phyloP scores from a whole-genome alignment of 805 yeast genomes.

The Kuraishia piskuri region DNA sequence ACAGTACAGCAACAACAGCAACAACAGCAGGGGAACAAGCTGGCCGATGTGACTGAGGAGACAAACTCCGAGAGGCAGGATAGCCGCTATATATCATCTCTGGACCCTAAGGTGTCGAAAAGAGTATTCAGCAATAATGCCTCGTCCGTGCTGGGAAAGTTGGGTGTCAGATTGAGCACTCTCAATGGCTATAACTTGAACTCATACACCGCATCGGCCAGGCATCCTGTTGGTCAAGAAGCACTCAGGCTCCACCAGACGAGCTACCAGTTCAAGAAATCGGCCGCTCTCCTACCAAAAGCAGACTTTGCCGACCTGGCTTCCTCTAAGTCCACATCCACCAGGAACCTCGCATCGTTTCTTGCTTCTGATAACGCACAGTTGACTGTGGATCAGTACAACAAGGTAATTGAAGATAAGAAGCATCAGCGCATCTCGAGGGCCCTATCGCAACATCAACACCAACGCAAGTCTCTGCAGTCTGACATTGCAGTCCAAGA shows the following conservation, averaged over 20 bases:
- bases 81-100: conserved; percentile 8
- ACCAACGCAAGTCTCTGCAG: neutral
- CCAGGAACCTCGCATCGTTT: conserved; percentile 17
- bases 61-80: neutral
- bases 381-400: conserved; percentile 3
- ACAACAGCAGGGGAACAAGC: neutral
- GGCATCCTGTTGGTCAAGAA: neutral
- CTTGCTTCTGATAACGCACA: conserved; percentile 6
- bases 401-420: conserved; percentile 1
- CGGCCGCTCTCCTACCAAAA: neutral
- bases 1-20: neutral
- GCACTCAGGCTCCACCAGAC: neutral
- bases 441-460: neutral
- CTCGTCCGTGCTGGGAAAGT: conserved; percentile 14
- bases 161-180: conserved; percentile 20
- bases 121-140: conserved; percentile 10
- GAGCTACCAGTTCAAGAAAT: neutral
- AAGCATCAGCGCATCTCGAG: neutral
- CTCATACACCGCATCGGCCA: neutral
- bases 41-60: neutral
- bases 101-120: conserved; percentile 15
- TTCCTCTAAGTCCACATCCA: conserved; percentile 15
- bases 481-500: conserved; percentile 6
- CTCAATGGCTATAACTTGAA: conserved; percentile 11
- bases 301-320: neutral